Evolutionary conservation across 345 rosid genomes (phyloP), one percentile per base, ranked within the genome.

Genomic region (Draba incana): DNA sequence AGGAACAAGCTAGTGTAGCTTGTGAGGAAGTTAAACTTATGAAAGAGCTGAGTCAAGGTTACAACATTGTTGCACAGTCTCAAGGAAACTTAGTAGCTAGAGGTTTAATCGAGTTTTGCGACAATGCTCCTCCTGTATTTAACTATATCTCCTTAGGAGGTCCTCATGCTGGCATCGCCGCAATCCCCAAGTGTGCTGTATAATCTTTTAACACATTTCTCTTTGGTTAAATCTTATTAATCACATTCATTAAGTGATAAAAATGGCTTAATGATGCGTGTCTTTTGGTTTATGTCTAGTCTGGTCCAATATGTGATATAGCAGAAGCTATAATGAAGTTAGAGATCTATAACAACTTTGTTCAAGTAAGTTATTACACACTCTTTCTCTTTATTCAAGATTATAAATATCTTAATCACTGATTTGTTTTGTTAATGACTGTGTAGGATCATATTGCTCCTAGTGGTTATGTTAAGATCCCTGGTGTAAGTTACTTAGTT

Each of bases 81-180:
- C 98, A 89, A 88, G 98, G 98, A 4, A 92, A 86, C 77, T 80
- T 92, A 64, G 91, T 92, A 5, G 98, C 82, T 24, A 87, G 96
- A 56, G 98, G 92, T 28, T 77, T 93, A 10, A 49, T 90, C 55
- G 88, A 93, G 84, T 83, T 85, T 53, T 93, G 98, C 53, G 86
- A 88, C 3, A 84, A 81, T 62, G 88, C 84, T 61, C 97, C 97
- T 63, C 89, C 81, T 41, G 94, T 93, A 46, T 67, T 87, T 55
- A 87, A 85, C 75, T 90, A 81, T 71, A 48, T 90, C 64, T 90
- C 98, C 14, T 79, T 93, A 66, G 98, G 80, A 64, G 98, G 97
- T 50, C 98, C 98, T 69, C 93, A 92, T 80, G 96, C 97, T 67
- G 98, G 98, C 49, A 80, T 92, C 13, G 96, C 98, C 30, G 82